These are phyloP conservation scores for Pythium guiyangense DNA, from an alignment of 352 stramenopile genomes.

Conservation along the genomic window DNA sequence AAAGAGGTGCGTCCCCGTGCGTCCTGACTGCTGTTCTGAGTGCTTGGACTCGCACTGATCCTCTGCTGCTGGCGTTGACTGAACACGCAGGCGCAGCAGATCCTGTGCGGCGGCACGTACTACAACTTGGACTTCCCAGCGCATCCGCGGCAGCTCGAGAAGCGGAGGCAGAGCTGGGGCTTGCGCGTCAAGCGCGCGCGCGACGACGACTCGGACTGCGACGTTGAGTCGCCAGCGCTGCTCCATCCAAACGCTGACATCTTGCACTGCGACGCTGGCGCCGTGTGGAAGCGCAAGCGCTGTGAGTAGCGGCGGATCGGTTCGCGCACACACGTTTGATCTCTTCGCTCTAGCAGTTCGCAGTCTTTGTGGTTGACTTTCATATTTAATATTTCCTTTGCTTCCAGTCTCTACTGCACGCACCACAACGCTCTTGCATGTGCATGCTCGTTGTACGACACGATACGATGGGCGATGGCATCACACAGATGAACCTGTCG, in stretches of 20 bases:
- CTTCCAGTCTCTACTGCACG: no score
- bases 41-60: no score
- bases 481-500: no score
- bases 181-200: conserved; percentile 53
- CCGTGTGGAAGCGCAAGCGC: conserved; percentile 61
- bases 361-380: no score
- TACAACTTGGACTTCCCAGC: conserved; percentile 60
- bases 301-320: no score
- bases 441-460: no score
- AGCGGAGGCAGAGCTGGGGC: conserved; percentile 38
- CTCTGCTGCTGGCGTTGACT: neutral
- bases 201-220: conserved; percentile 30
- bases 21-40: neutral
- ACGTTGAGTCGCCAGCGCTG: conserved; percentile 28
- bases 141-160: conserved; percentile 56
- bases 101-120: conserved; percentile 54
- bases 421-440: no score
- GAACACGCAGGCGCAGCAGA: conserved; percentile 36
- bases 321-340: no score
- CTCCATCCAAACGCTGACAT: conserved; percentile 10
- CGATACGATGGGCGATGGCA: no score
- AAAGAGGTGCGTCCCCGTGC: conserved; percentile 18
- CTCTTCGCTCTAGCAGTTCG: no score
- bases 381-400: no score
- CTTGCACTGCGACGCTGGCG: conserved; percentile 37